A percentile compares a stretch with the other conserved stretches of the same genome.
Evolutionary conservation across 208 protist species (phyloP).

Genomic region (Spongospora subterranea): DNA sequence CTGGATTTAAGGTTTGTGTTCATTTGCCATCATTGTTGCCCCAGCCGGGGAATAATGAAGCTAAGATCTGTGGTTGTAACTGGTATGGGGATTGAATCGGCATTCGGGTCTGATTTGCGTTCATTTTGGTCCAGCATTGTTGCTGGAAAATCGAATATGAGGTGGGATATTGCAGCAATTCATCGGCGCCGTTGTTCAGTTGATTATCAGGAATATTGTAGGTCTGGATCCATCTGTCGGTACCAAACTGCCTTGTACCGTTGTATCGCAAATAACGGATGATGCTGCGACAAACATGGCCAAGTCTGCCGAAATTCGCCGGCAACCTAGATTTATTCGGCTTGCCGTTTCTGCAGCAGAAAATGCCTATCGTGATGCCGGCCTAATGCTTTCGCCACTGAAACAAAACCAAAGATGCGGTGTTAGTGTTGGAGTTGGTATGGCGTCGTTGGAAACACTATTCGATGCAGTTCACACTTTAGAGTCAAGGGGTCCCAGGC

Average conservation of each 20-base stretch:
- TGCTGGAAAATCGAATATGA: constrained; percentile 52
- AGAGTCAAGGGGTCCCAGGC: constrained; percentile 63
- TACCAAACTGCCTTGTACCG: not conserved
- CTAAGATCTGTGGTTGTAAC: not conserved
- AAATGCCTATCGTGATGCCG: not conserved
- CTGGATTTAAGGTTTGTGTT: too few relatives aligned
- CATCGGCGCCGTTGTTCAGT: not conserved
- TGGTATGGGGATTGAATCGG: not conserved
- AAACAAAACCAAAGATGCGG: constrained; percentile 57
- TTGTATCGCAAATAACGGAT: not conserved
- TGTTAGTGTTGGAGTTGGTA: constrained; percentile 86
- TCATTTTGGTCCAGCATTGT: constrained; percentile 49
- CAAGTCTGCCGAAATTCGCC: not conserved
- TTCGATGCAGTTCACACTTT: not conserved
- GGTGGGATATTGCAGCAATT: constrained; percentile 39
- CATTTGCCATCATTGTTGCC: too few relatives aligned
- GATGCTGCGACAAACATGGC: not conserved
- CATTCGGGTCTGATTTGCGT: not conserved
- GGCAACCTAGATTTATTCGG: not conserved
- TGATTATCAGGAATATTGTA: not conserved
- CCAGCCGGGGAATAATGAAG: too few relatives aligned
- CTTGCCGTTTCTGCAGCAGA: not conserved
- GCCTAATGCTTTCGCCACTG: not conserved
- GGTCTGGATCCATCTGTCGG: not conserved
- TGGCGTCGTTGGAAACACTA: constrained; percentile 60